Base-by-base conservation (phyloP, 768 basidiomycete genomes). In the Serendipita vermifera region DNA sequence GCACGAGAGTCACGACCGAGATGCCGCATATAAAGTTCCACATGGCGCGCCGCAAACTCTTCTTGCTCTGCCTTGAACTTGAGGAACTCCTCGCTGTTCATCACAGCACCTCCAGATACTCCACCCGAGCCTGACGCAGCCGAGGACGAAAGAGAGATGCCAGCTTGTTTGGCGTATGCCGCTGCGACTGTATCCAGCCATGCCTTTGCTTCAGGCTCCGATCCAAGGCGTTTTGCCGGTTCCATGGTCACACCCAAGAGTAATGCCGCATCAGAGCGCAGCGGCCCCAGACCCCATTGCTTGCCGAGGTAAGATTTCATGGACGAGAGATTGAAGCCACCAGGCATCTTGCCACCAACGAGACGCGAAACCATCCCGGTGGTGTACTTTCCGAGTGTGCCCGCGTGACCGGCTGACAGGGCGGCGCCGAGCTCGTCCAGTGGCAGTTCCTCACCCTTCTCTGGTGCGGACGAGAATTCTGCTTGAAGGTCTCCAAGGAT, bases 51-150 rank as follows among this genome's bases (percentile, higher is more conserved):
- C 20, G 88, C 91, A 61, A 98, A 93, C 55, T 83, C 81, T 67
- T 96, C 79, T 68, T 98, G 94, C 56, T 96, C 88, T 2, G 81
- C 77, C 64, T 91, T 87, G 81, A 98, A 97, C 70, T 92, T 91
- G 67, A 91, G 71, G 77, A 99, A 97, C 66, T 94, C 92, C 69
- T 98, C 96, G 66, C 91, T 93, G 75, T 97, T 94, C 75, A 98
- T 94, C 33, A 83, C 83, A 0, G 87, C 82, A 14, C 89, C 92
- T n/a, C 81, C 83, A 27, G 70, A 72, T 5, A 71, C 80, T 3
- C 73, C 79, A 38, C 77, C 81, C 3, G 78, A 82, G 41, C 68
- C 71, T 29, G 73, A 78, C 24, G 75, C 79, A 46, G 80, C 77
- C 13, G 81, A 84, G 5, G 83, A 73, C 14, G 84, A 78, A 20